Base-by-base conservation (phyloP, 2,329 filamentous ascomycete genomes). In the Gaeumannomyces tritici region DNA sequence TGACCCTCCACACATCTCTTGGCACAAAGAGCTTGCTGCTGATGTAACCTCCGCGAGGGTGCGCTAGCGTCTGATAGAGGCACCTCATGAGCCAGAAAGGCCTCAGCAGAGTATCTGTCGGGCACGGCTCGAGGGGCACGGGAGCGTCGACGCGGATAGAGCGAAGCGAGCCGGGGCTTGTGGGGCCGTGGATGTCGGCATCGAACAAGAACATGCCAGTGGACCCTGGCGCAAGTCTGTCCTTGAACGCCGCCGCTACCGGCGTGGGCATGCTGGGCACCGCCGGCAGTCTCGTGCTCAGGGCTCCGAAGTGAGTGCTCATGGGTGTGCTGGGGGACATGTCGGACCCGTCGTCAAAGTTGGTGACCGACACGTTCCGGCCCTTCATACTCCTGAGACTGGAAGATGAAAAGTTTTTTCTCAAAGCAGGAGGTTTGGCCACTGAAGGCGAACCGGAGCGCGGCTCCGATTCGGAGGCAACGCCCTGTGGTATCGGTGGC, bases 1-100 rank as follows among this genome's bases (percentile, higher is more conserved):
- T 93, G 9, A 97, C 93, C 62, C 87, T 85, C 95, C 95, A 99
- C 3, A 95, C 91, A 71, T 98, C 93, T 61, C 90, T 85, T 7
- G 95, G 93, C 6, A 99, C 84, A 71, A 99, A 99, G 0, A 99
- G 82, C 69, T 92, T 93, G 27, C 88, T 93, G 61, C 93, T 96
- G 26, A 99, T 72, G 71, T 97, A 99, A 21, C 93, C 95, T 51
- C 95, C 95, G 28, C 91, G 87, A 2, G 93, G 91, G 70, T 99
- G 93, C 24, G 88, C 89, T 57, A 99, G 85, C 0, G 93, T 96
- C 73, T 97, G 91, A 71, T 95, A 96, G 29, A 99, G 81, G 65
- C 90, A 93, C 62, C 95, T 87, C 91, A 99, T 96, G 57, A 99
- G 80, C 95, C 95, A 99, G 74, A 97, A 99, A 2, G 95, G 96